phyloP scores from a whole-genome alignment of 2,329 filamentous ascomycete genomes.

The Penicillium brasilianum region DNA sequence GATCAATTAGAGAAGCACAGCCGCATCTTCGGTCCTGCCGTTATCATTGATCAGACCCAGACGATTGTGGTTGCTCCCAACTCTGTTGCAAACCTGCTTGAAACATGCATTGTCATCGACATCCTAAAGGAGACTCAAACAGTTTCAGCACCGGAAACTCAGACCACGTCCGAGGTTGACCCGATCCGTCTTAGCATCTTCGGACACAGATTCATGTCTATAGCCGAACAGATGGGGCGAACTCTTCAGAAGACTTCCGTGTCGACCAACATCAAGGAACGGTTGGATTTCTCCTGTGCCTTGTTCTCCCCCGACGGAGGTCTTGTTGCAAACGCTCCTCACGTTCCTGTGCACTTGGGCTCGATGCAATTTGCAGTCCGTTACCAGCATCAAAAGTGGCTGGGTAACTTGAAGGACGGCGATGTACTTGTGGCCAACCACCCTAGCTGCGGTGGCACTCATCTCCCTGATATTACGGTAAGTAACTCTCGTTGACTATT shows the following conservation, averaged over 20 bases:
- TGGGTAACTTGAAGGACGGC: constrained; percentile 74
- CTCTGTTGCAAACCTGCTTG: constrained; percentile 75
- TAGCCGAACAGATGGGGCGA: constrained; percentile 64
- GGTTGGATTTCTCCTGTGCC: constrained; percentile 82
- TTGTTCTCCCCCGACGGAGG: constrained; percentile 78
- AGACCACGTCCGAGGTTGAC: constrained; percentile 43
- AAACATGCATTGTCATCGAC: constrained; percentile 89
- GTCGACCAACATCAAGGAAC: constrained; percentile 78
- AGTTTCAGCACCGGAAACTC: constrained; percentile 24
- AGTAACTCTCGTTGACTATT: constrained; percentile 35
- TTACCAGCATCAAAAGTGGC: constrained; percentile 80
- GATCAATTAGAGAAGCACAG: constrained; percentile 41
- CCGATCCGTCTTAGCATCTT: constrained; percentile 62
- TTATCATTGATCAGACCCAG: constrained; percentile 75
- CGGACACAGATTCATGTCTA: constrained; percentile 63
- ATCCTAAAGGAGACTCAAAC: constrained; percentile 62
- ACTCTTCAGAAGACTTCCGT: constrained; percentile 62
- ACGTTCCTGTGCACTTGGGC: constrained; percentile 79
- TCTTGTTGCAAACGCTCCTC: constrained; percentile 70
- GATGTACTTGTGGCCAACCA: constrained; percentile 86
- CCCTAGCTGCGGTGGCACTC: constrained; percentile 81
- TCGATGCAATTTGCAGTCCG: constrained; percentile 85
- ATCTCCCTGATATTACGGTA: constrained; percentile 79
- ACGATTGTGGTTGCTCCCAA: constrained; percentile 88
- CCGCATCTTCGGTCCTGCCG: constrained; percentile 68